Percentiles rank a stretch among this genome's conserved stretches.
phyloP scores from a whole-genome alignment of 768 basidiomycete species.

The Podaxis pistillaris region DNA sequence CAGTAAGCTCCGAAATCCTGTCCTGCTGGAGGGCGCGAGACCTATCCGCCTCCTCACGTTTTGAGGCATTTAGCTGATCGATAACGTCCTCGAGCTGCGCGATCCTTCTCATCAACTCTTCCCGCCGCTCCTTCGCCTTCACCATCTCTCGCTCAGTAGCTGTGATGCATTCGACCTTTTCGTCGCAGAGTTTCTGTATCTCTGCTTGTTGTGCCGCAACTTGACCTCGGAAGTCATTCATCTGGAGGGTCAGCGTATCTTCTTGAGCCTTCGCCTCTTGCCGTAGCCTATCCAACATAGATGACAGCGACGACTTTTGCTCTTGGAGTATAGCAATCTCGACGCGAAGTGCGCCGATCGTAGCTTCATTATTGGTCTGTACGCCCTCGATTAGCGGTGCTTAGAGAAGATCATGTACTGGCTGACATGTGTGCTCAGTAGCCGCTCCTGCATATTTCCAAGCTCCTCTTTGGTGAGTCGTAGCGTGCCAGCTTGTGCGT shows the following conservation, averaged over 20 bases:
- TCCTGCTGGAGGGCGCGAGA: constrained; percentile 1
- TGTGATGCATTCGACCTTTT: constrained; percentile 22
- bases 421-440: not conserved
- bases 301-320: constrained; percentile 32
- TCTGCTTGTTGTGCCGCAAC: not conserved
- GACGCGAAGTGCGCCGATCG: constrained; percentile 30
- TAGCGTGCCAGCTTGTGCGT: constrained; percentile 53
- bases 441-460: constrained; percentile 44
- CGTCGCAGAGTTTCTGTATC: not conserved
- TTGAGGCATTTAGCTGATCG: not conserved
- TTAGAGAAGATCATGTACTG: too few species aligned
- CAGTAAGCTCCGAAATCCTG: constrained; percentile 18
- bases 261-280: constrained; percentile 25
- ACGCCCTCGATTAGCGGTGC: not conserved
- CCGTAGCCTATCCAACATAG: constrained; percentile 23
- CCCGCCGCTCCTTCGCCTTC: constrained; percentile 12
- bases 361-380: constrained; percentile 27
- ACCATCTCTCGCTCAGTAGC: constrained; percentile 15
- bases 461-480: constrained; percentile 53
- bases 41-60: not conserved
- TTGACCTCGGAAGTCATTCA: not conserved
- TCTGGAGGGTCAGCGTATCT: not conserved
- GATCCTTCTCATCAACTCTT: constrained; percentile 17
- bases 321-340: constrained; percentile 42
- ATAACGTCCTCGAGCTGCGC: constrained; percentile 16